Evolutionary conservation across 2,329 filamentous ascomycete genomes (phyloP), one percentile per base, ranked within the genome.

Genomic region (Nothophaeocryptopus gaeumannii): DNA sequence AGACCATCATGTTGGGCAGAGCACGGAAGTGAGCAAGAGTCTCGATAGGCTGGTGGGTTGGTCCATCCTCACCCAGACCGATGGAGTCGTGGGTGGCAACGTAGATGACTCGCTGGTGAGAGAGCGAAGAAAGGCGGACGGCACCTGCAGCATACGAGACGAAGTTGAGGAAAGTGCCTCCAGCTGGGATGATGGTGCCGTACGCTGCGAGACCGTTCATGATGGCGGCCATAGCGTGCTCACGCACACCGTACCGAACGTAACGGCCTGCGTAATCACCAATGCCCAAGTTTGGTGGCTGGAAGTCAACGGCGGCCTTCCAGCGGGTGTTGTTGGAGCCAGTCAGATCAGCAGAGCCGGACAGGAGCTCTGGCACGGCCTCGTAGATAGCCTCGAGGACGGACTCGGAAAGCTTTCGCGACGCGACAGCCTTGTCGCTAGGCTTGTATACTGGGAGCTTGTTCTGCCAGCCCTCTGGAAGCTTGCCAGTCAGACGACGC

Each of bases 1-100:
- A 97, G 67, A 97, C 92, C 89, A 97, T 96, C 81, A 87, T 88
- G 86, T 99, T 99, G 70, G 93, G 93, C 64, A 97, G 83, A 60
- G 93, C 93, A 72, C 93, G 92, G 89, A 97, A 97, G 78, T 97
- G 93, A 54, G 91, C 87, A 58, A 97, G 84, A 38, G 90, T 96
- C 84, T 99, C 93, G 64, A 99, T 96, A 72, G 93, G 93, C 82
- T 99, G 93, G 78, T 99, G 93, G 50, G 93, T 99, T 63, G 93
- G 92, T 58, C 93, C 93, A 69, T 99, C 93, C 79, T 99, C 93
- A 75, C 93, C 93, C 63, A 97, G 89, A 80, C 93, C 93, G 66
- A 99, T 99, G 60, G 92, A 96, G 82, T 97, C 92, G 82, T 97
- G 92, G 63, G 92, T 97, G 67, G 93, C 92, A 64, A 97, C 82